Evolutionary conservation across 2,329 filamentous ascomycete species (phyloP).

Genomic region (Curvularia sp.): DNA sequence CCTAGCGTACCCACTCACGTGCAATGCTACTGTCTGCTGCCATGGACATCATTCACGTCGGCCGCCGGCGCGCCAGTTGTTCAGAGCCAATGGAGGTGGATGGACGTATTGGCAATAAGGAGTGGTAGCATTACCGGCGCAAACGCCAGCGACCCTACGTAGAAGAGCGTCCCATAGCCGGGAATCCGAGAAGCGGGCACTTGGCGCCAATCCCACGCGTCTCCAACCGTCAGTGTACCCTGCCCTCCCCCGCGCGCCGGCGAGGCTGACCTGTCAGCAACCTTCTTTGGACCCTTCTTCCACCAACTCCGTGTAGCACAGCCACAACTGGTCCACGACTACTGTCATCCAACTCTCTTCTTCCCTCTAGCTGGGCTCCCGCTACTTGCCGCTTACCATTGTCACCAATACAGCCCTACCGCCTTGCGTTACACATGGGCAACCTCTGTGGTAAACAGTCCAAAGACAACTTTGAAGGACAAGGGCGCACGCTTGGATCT

Average conservation of each 20-base stretch:
- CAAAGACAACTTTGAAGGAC: conserved; percentile 68
- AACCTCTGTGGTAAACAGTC: conserved; percentile 80
- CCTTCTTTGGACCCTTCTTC: conserved; percentile 18
- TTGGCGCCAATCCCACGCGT: conserved; percentile 30
- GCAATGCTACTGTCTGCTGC: conserved; percentile 12
- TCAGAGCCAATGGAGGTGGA: not conserved
- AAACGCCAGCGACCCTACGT: not conserved
- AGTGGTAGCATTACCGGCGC: not conserved
- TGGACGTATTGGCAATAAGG: not conserved
- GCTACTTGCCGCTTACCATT: not conserved
- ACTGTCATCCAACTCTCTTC: not conserved
- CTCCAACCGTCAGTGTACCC: conserved; percentile 11
- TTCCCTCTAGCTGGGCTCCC: not conserved
- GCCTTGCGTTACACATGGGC: conserved; percentile 68
- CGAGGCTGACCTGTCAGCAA: conserved; percentile 29
- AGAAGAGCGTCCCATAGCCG: conserved; percentile 3
- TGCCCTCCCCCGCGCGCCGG: conserved; percentile 27
- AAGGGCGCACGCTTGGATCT: conserved; percentile 75
- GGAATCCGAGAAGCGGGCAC: conserved; percentile 25
- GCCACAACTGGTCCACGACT: conserved; percentile 17
- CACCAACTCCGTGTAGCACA: conserved; percentile 28
- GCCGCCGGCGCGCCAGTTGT: not conserved
- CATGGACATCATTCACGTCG: not conserved
- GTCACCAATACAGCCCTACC: not conserved
- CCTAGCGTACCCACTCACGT: conserved; percentile 16